phyloP scores from a whole-genome alignment of 2,329 filamentous ascomycete species.

The Aureobasidium sp. region DNA sequence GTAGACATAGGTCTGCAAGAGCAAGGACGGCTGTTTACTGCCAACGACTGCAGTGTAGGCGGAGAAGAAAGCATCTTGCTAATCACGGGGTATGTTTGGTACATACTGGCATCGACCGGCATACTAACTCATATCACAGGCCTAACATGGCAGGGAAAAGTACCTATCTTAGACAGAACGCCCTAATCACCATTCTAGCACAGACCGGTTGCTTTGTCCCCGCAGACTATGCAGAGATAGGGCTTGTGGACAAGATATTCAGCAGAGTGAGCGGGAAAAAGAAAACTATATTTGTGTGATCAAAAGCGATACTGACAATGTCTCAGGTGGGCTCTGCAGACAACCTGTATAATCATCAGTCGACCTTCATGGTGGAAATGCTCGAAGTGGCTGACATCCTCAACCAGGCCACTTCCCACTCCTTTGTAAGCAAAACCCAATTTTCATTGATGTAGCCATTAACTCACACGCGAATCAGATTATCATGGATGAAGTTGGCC shows the following conservation, averaged over 20 bases:
- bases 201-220: constrained; percentile 92
- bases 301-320: background rate
- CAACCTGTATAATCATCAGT: constrained; percentile 89
- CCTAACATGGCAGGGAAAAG: constrained; percentile 99
- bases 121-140: background rate
- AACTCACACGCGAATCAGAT: background rate
- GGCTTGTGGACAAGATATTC: constrained; percentile 93
- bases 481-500: constrained; percentile 96
- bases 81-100: constrained; percentile 49
- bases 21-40: constrained; percentile 73
- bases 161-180: constrained; percentile 92
- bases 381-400: constrained; percentile 89
- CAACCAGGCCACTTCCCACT: constrained; percentile 71
- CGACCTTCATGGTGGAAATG: constrained; percentile 99
- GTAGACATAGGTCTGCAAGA: constrained; percentile 76
- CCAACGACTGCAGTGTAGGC: constrained; percentile 82
- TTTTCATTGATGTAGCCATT: background rate
- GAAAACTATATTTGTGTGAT: background rate
- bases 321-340: constrained; percentile 66
- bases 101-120: background rate
- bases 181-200: constrained; percentile 85
- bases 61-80: constrained; percentile 65
- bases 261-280: constrained; percentile 51
- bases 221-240: constrained; percentile 75
- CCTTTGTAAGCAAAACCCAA: constrained; percentile 51